A percentile compares a stretch with the other conserved stretches of the same genome.
Conservation (phyloP, 2,329 filamentous ascomycete genomes). For the Zymoseptoria passerinii region DNA sequence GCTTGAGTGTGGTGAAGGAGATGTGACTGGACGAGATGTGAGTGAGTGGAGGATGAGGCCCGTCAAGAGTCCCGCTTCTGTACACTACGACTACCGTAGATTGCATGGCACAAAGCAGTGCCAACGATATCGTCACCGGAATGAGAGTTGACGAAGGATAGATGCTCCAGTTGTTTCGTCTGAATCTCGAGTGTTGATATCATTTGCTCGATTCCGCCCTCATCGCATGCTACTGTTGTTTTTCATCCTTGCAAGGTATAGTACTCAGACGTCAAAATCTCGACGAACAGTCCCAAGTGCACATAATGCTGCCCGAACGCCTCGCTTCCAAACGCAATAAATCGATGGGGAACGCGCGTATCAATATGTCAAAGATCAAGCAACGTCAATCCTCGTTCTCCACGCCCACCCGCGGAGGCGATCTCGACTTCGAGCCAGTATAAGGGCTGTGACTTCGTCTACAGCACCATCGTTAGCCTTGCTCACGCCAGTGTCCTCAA, state of each 20-base stretch:
- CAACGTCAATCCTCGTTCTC: slow-evolving; percentile 15
- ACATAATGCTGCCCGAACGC: background rate
- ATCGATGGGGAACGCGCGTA: background rate
- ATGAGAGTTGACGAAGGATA: background rate
- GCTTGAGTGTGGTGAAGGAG: slow-evolving; percentile 10
- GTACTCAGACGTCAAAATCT: background rate
- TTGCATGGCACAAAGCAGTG: background rate
- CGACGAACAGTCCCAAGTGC: background rate
- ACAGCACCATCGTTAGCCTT: background rate
- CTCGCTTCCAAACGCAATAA: background rate
- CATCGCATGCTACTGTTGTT: background rate
- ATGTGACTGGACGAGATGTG: background rate
- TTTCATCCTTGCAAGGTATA: background rate
- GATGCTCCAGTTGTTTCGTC: background rate
- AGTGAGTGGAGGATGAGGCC: background rate
- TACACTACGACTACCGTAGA: background rate
- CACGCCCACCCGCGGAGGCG: slow-evolving; percentile 22
- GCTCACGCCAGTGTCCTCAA: background rate
- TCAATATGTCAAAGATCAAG: background rate
- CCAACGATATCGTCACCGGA: background rate
- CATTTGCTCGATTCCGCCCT: background rate
- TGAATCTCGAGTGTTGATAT: background rate
- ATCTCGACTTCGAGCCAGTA: slow-evolving; percentile 13
- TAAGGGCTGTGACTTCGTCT: slow-evolving; percentile 20
- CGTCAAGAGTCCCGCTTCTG: background rate